Conservation (phyloP, 2,329 filamentous ascomycete genomes). For the Talaromyces sp. region DNA sequence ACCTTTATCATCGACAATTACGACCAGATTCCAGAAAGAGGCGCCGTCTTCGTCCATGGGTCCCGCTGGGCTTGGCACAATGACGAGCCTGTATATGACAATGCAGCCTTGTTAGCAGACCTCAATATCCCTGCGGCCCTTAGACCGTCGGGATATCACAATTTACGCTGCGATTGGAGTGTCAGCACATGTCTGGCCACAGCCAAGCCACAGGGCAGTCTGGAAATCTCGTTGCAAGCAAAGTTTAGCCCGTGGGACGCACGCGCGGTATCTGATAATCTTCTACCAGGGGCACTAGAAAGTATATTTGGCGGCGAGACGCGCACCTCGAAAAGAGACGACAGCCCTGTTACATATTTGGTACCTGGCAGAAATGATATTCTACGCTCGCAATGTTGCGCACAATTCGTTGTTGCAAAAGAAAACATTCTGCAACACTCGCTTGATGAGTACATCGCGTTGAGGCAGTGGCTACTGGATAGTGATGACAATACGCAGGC, state of each 20-base stretch:
- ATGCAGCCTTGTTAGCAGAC: constrained; percentile 21
- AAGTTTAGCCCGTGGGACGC: constrained; percentile 39
- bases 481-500: constrained; percentile 15
- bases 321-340: constrained; percentile 22
- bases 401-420: constrained; percentile 50
- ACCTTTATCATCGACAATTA: constrained; percentile 46
- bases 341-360: constrained; percentile 3
- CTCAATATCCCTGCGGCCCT: constrained; percentile 37
- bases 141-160: constrained; percentile 38
- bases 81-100: constrained; percentile 36
- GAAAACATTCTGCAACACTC: constrained; percentile 45
- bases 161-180: constrained; percentile 48
- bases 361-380: constrained; percentile 38
- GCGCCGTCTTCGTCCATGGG: constrained; percentile 40
- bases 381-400: constrained; percentile 48
- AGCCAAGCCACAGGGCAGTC: constrained; percentile 33
- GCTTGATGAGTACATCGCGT: constrained; percentile 45
- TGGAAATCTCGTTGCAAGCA: constrained; percentile 35
- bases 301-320: constrained; percentile 33
- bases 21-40: constrained; percentile 25
- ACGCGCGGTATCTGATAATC: constrained; percentile 34
- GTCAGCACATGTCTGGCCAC: constrained; percentile 34
- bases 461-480: constrained; percentile 51
- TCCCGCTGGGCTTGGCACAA: constrained; percentile 43
- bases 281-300: constrained; percentile 28